Percentiles rank a stretch among this genome's conserved stretches.
Evolutionary conservation across 2,329 filamentous ascomycete genomes (phyloP).

Genomic region (Calonectria pauciramosa): DNA sequence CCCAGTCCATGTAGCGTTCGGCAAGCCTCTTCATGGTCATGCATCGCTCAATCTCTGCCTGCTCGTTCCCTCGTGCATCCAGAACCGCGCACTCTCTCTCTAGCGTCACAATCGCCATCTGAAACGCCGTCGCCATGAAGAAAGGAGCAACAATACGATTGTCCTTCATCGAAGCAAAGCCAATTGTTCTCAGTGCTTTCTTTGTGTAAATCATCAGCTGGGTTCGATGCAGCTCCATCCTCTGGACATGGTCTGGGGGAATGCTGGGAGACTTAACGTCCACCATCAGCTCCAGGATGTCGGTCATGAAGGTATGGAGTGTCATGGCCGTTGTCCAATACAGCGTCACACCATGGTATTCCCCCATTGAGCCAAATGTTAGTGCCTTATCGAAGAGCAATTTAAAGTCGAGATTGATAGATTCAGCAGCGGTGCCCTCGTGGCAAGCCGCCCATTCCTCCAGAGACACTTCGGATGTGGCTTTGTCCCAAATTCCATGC

Average conservation of each 20-base stretch:
- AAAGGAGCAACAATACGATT: neutral
- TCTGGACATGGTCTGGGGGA: neutral
- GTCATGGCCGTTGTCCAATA: neutral
- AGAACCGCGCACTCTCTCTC: neutral
- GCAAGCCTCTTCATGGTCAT: neutral
- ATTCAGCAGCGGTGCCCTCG: neutral
- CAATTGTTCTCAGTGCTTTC: neutral
- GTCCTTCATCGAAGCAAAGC: neutral
- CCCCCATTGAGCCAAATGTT: neutral
- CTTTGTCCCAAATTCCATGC: neutral
- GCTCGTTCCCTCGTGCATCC: neutral
- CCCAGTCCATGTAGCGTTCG: neutral
- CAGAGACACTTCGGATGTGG: neutral
- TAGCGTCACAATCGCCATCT: neutral
- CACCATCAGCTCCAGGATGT: neutral
- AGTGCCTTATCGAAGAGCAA: neutral
- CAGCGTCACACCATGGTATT: neutral
- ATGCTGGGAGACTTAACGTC: neutral
- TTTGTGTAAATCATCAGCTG: neutral
- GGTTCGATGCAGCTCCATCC: neutral
- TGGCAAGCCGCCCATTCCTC: neutral
- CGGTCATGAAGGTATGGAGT: neutral
- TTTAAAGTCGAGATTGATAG: neutral
- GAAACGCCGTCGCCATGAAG: neutral
- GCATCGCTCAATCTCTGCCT: neutral